Evolutionary conservation across 2,329 filamentous ascomycete genomes (phyloP).

Genomic region (Neopestalotiopsis rosae): DNA sequence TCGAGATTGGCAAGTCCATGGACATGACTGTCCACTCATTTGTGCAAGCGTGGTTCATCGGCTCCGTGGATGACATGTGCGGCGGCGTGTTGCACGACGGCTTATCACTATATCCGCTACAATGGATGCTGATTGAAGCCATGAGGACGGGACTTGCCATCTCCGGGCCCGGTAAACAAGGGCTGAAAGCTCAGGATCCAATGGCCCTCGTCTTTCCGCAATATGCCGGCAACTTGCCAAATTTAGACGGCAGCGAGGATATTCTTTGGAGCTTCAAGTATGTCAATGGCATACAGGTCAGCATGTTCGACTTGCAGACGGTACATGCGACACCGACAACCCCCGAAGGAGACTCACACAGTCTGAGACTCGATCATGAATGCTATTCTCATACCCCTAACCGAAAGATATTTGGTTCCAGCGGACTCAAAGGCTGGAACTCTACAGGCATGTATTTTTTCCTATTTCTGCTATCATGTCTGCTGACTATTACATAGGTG

Average conservation of each 20-base stretch:
- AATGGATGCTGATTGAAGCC: conserved; percentile 47
- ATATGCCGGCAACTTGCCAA: conserved; percentile 17
- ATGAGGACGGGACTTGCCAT: conserved; percentile 36
- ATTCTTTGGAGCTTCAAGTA: conserved; percentile 27
- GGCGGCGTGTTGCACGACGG: conserved; percentile 41
- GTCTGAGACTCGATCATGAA: conserved; percentile 7
- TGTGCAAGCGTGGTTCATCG: conserved; percentile 46
- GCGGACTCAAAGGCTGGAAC: conserved; percentile 6
- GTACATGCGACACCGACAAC: conserved; percentile 20
- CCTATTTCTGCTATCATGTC: neutral
- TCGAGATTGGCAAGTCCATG: conserved; percentile 21
- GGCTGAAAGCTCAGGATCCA: conserved; percentile 24
- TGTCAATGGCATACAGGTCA: conserved; percentile 29
- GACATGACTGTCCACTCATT: conserved; percentile 31
- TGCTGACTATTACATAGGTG: conserved; percentile 4
- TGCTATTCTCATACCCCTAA: neutral
- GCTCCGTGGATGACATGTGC: conserved; percentile 42
- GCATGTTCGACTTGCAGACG: conserved; percentile 28
- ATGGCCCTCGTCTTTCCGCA: conserved; percentile 18
- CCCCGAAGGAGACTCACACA: neutral
- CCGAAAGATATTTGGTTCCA: conserved; percentile 2
- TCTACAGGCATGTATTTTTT: neutral
- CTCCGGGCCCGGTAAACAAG: conserved; percentile 21
- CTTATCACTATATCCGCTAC: conserved; percentile 44
- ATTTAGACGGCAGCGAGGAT: conserved; percentile 18